Evolutionary conservation across 2,329 filamentous ascomycete species (phyloP).

Genomic region (Aspergillus sp.): DNA sequence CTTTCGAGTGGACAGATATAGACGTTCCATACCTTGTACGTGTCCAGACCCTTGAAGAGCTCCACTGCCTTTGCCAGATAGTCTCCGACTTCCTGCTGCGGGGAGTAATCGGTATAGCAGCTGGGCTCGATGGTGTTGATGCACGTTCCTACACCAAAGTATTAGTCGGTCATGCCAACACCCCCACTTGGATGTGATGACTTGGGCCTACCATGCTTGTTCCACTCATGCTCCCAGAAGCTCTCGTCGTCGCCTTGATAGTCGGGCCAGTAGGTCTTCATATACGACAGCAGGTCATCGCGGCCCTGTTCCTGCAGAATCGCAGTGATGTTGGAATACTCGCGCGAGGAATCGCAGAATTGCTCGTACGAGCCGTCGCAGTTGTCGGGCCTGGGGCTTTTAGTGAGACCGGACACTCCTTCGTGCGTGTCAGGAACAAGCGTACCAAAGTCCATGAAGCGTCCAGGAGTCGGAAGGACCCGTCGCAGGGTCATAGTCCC

Average conservation of each 20-base stretch:
- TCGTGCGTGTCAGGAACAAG: background rate
- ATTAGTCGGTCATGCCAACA: background rate
- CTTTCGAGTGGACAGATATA: no score
- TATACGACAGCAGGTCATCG: conserved; percentile 52
- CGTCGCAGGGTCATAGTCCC: conserved; percentile 55
- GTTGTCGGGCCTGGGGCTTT: conserved; percentile 42
- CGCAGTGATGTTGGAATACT: conserved; percentile 56
- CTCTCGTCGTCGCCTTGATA: conserved; percentile 52
- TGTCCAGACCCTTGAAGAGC: conserved; percentile 55
- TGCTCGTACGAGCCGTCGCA: conserved; percentile 59
- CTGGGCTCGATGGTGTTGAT: conserved; percentile 64
- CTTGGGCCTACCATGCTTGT: conserved; percentile 56
- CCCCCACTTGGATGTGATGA: no score
- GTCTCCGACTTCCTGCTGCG: conserved; percentile 57
- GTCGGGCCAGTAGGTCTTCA: conserved; percentile 61
- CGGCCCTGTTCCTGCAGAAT: conserved; percentile 53
- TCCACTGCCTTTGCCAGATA: conserved; percentile 56
- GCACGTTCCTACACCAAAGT: conserved; percentile 52
- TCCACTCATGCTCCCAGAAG: conserved; percentile 71
- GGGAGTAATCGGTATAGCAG: conserved; percentile 59
- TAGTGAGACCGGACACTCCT: background rate
- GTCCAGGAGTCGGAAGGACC: conserved; percentile 58
- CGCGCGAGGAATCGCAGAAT: conserved; percentile 54
- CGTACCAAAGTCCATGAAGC: conserved; percentile 55
- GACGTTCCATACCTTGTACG: conserved; percentile 44